These are phyloP conservation scores for Microascus cirrosus DNA, from an alignment of 2,329 filamentous ascomycete species.

Conservation along the genomic window DNA sequence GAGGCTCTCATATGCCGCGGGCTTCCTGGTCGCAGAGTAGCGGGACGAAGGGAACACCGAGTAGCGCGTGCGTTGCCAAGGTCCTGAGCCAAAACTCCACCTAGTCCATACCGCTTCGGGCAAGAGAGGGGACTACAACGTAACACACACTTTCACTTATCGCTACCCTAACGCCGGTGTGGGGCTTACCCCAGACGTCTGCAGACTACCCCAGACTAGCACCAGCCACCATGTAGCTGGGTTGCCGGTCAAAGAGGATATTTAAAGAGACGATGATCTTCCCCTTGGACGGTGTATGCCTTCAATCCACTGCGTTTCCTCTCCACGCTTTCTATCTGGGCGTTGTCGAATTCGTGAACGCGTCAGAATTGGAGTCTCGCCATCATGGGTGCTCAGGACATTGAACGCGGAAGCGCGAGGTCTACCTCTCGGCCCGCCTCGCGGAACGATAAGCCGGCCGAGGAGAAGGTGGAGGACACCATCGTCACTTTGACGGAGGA, in stretches of 20 bases:
- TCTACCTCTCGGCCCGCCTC: not conserved
- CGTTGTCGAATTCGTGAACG: too few species aligned
- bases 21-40: too few species aligned
- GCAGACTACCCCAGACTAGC: not conserved
- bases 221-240: not conserved
- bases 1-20: too few species aligned
- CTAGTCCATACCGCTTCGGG: not conserved
- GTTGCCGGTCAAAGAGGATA: not conserved
- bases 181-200: not conserved
- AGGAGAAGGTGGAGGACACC: not conserved
- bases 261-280: not conserved
- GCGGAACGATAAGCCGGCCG: not conserved
- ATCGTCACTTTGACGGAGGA: not conserved
- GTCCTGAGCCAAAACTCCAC: not conserved
- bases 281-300: not conserved
- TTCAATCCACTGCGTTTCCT: not conserved
- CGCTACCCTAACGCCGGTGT: not conserved
- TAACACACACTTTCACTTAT: not conserved
- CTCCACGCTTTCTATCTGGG: too few species aligned
- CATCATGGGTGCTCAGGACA: not conserved
- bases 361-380: not conserved
- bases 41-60: too few species aligned
- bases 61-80: too few species aligned
- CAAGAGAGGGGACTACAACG: not conserved
- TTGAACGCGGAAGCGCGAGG: not conserved